Evolutionary conservation across 1,284 basidiomycete species (phyloP), one percentile per base, ranked within the genome.

Genomic region (Takashimella tepidaria): DNA sequence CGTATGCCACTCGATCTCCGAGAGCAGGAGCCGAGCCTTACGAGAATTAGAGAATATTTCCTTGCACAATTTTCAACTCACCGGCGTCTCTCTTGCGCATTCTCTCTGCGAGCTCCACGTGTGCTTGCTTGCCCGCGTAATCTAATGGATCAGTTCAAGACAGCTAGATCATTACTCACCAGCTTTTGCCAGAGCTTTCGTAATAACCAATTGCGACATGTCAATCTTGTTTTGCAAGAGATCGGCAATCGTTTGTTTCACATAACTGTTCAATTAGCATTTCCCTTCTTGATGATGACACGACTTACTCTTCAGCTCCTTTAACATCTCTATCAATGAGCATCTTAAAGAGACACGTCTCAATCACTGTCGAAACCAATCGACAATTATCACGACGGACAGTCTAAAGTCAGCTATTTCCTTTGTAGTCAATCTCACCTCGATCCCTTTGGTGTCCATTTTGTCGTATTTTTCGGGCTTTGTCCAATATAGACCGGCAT

Each of bases 371-470:
- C 3, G 89, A 91, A 13, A 97, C 92, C 6, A 97, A 81, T 21
- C 92, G 86, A 72, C 93, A 98, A 68, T 98, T 97, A 68, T 98
- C 92, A 73, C 92, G 82, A 60, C 93, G 86, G 49, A 97, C 92
- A 48, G 92, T 97, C 92, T 6, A 13, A 6, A 12, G 25, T 53
- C 12, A 61, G 46, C 20, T 26, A 20, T 22, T 42, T 23, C 47
- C 47, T 49, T 46, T 42, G 45, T 21, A 6, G 19, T 12, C 20
- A 5, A 1, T 53, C 83, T 25, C 55, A 92, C 92, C 82, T 98
- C 92, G 56, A 98, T 97, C 65, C 92, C 92, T 76, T 98, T 98
- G 1, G 93, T 87, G 66, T 98, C 92, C 93, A 97, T 96, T 78
- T 97, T 97, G 74, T 98, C 93, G 63, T 89, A 92, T 72, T 91